Evolutionary conservation across 2,329 filamentous ascomycete genomes (phyloP), one percentile per base, ranked within the genome.

Genomic region (Fusarium sp.): DNA sequence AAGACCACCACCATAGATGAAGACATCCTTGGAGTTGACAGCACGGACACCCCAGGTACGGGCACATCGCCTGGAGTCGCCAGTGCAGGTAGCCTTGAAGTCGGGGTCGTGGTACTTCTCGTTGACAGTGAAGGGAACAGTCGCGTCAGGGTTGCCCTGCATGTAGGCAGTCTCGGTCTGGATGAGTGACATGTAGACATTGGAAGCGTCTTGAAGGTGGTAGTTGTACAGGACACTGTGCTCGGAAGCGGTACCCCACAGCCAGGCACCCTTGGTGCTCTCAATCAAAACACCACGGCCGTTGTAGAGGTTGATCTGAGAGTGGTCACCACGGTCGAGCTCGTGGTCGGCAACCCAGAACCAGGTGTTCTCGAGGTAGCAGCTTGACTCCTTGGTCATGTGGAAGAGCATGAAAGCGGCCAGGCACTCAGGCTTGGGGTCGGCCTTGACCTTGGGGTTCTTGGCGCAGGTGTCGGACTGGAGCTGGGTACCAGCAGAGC

Each of bases 271-370:
- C 77, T 91, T 85, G 50, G 85, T 82, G 51, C 88, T 92, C 82
- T 97, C 93, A 73, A 97, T 88, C 48, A 90, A 86, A 71, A 97
- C 87, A 74, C 93, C 94, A 67, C 94, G 92, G 49, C 93, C 93
- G 78, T 93, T 97, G 87, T 92, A 97, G 76, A 97, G 89, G 81
- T 93, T 90, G 79, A 96, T 91, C 80, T 96, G 92, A 77, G 91
- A 88, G 79, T 92, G 88, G 75, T 91, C 90, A 11, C 80, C 69
- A 14, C 89, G 86, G 78, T 97, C 94, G 25, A 97, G 90, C 77
- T 97, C 93, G 83, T 97, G 94, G 78, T 97, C 94, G 4, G 94
- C 89, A 48, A 93, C 91, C 93, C 94, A 97, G 80, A 93, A 90
- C 93, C 93, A 97, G 48, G 86, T 89, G 82, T 97, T 97, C 84